These are phyloP conservation scores for Phytopythium aichiense DNA, from an alignment of 352 stramenopile genomes.

Conservation along the genomic window DNA sequence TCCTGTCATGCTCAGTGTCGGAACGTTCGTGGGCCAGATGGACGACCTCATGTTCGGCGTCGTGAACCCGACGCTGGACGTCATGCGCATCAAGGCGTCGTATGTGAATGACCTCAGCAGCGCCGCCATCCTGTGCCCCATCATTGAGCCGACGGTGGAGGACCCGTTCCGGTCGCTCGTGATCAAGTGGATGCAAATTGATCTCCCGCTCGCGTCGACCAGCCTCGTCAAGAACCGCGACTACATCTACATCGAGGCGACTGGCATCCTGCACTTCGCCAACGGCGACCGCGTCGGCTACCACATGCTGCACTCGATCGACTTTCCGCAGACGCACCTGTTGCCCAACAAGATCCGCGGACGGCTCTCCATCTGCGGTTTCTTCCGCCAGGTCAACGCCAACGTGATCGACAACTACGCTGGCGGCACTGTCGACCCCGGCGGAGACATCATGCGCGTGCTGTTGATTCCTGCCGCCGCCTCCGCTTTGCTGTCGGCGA, in stretches of 20 bases:
- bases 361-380: constrained; percentile 18
- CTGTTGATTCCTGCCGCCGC: constrained; percentile 7
- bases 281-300: constrained; percentile 30
- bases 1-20: constrained; percentile 18
- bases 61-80: constrained; percentile 27
- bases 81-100: constrained; percentile 31
- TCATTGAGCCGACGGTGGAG: constrained; percentile 20
- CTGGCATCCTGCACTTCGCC: constrained; percentile 18
- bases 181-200: constrained; percentile 31
- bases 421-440: constrained; percentile 14
- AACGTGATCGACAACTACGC: constrained; percentile 26
- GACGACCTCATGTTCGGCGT: constrained; percentile 37
- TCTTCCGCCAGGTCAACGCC: constrained; percentile 17
- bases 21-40: constrained; percentile 22
- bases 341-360: constrained; percentile 15
- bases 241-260: constrained; percentile 33
- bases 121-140: constrained; percentile 17
- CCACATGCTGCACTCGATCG: constrained; percentile 34
- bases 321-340: constrained; percentile 14
- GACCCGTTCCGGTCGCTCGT: constrained; percentile 26
- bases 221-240: constrained; percentile 21
- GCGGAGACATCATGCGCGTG: constrained; percentile 11
- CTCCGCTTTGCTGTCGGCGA: constrained; percentile 2
- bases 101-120: constrained; percentile 28
- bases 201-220: constrained; percentile 13